Base-by-base conservation (phyloP, 2,329 filamentous ascomycete species). In the Canariomyces notabilis region DNA sequence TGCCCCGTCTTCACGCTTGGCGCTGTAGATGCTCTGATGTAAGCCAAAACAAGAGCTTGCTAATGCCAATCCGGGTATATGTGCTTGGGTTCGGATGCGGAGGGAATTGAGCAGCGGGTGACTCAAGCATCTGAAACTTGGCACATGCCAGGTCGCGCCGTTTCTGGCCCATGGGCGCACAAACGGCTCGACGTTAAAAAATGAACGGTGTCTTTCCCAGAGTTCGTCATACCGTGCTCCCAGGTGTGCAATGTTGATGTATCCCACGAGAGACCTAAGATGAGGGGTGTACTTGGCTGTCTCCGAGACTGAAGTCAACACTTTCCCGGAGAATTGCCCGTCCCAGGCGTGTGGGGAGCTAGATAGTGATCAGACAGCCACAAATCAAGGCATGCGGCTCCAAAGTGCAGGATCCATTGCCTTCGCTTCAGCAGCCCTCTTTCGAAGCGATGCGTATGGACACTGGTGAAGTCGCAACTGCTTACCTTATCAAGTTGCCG, bases 401-500 rank as follows among this genome's bases (percentile, higher is more conserved):
- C 26, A 29, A 29, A 12, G 14, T 8, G 26, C 26, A n/a, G n/a
- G n/a, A 12, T 12, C 26, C 26, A 12, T 9, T 29, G 26, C 14
- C 26, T 8, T 9, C 9, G 26, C 9, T 29, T 29, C 26, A 29
- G n/a, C n/a, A n/a, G n/a, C n/a, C n/a, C n/a, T n/a, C n/a, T n/a
- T n/a, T n/a, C n/a, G n/a, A n/a, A n/a, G n/a, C n/a, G n/a, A n/a
- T n/a, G n/a, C n/a, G n/a, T n/a, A n/a, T n/a, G n/a, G n/a, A n/a
- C n/a, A n/a, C n/a, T n/a, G n/a, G n/a, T n/a, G n/a, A n/a, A n/a
- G n/a, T n/a, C n/a, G n/a, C n/a, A n/a, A 29, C 9, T 29, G 26
- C 26, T 12, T 8, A 8, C 4, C 26, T 26, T 31, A 22, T 8
- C 22, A 44, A 44, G 46, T 33, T 50, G 40, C 32, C 48, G 48